Evolutionary conservation across 495 filamentous ascomycete genomes (phyloP).

Genomic region (Hyaloscypha bicolor): DNA sequence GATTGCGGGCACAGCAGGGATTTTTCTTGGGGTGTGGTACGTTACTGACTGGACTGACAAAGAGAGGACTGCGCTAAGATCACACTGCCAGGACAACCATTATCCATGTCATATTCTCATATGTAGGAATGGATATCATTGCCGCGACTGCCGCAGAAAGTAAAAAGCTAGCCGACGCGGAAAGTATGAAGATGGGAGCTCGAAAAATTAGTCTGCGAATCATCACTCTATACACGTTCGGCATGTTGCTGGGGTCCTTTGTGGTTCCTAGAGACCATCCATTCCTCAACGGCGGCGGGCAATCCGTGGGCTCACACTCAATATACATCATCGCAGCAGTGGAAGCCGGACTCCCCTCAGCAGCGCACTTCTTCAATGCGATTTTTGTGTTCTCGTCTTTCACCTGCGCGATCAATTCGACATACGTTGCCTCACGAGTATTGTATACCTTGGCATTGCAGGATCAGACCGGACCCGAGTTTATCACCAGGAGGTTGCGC

Average conservation of each 20-base stretch:
- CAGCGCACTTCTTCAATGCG: conserved; percentile 49
- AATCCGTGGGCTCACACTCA: conserved; percentile 42
- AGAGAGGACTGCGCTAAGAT: neutral
- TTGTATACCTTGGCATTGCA: conserved; percentile 49
- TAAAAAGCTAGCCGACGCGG: conserved; percentile 44
- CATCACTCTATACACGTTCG: conserved; percentile 46
- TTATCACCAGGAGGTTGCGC: conserved; percentile 38
- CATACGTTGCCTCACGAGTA: conserved; percentile 49
- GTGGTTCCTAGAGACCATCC: conserved; percentile 49
- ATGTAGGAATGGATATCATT: conserved; percentile 53
- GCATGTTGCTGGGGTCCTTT: conserved; percentile 44
- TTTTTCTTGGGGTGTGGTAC: conserved; percentile 39
- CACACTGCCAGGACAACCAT: conserved; percentile 43
- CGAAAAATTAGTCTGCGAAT: conserved; percentile 50
- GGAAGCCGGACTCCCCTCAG: conserved; percentile 42
- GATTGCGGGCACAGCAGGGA: conserved; percentile 31
- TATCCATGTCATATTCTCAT: conserved; percentile 45
- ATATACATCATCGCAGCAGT: conserved; percentile 50
- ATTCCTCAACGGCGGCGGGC: conserved; percentile 45
- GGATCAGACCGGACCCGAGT: conserved; percentile 42
- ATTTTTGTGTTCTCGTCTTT: conserved; percentile 52
- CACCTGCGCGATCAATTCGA: conserved; percentile 47
- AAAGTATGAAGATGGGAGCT: conserved; percentile 53
- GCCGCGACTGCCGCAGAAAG: conserved; percentile 50
- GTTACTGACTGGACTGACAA: neutral